phyloP scores from a whole-genome alignment of 1,139 yeast species.

The Schizosaccharomyces versatilis region DNA sequence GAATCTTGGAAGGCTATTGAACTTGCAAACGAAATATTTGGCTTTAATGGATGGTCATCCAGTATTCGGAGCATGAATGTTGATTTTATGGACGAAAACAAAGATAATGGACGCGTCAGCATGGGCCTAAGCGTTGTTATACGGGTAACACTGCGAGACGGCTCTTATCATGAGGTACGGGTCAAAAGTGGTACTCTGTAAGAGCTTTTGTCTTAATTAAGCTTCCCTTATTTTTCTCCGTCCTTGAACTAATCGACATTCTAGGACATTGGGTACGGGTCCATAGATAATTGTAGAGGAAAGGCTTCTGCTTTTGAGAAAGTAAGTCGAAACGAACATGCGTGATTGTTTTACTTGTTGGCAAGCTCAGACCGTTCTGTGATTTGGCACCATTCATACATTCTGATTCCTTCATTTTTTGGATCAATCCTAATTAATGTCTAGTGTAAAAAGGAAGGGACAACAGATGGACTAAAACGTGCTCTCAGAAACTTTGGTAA shows the following conservation, averaged over 20 bases:
- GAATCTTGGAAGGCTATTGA: slow-evolving; percentile 27
- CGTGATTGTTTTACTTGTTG: background rate
- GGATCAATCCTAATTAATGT: background rate
- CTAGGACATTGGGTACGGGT: slow-evolving; percentile 50
- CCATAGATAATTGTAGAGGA: slow-evolving; percentile 38
- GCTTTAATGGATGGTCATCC: slow-evolving; percentile 38
- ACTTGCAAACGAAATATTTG: slow-evolving; percentile 44
- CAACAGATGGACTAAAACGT: slow-evolving; percentile 56
- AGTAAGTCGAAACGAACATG: slow-evolving; percentile 11
- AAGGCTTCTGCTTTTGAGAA: slow-evolving; percentile 55
- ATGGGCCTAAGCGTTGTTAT: slow-evolving; percentile 41
- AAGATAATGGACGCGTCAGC: slow-evolving; percentile 22
- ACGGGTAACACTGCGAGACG: slow-evolving; percentile 49
- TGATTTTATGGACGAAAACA: slow-evolving; percentile 4
- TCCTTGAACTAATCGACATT: background rate
- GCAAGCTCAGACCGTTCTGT: no score
- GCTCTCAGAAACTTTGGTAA: slow-evolving; percentile 61
- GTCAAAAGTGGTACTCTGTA: background rate
- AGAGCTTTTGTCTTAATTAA: no score
- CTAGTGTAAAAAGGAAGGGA: slow-evolving; percentile 44
- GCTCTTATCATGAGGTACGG: slow-evolving; percentile 42
- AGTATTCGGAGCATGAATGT: background rate
- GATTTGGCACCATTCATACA: no score
- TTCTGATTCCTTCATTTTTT: background rate
- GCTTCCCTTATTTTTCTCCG: no score